A percentile compares a stretch with the other conserved stretches of the same genome.
Evolutionary conservation across 208 protist species (phyloP).

Genomic region (Leishmania amazonensis): DNA sequence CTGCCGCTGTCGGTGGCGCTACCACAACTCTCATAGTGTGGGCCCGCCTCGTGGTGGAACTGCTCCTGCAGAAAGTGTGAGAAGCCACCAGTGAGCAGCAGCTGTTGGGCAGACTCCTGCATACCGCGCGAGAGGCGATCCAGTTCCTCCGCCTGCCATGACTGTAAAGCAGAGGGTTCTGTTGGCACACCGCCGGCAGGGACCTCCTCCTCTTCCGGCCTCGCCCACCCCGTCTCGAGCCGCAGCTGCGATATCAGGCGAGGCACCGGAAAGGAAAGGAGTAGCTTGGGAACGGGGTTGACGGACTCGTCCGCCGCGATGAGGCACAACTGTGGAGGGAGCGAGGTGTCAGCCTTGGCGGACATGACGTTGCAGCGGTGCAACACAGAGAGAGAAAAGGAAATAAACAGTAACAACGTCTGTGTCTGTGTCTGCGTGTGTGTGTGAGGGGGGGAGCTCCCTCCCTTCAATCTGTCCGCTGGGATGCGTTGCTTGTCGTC

Average conservation of each 20-base stretch:
- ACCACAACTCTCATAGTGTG: neutral
- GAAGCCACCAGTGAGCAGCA: slow-evolving; percentile 34
- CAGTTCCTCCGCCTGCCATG: slow-evolving; percentile 21
- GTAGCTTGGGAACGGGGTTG: slow-evolving; percentile 47
- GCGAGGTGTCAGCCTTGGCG: slow-evolving; percentile 1
- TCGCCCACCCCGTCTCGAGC: slow-evolving; percentile 22
- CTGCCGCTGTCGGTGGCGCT: neutral
- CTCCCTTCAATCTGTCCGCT: neutral
- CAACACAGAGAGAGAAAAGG: neutral
- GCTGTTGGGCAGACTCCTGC: slow-evolving; percentile 36
- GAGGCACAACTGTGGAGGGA: slow-evolving; percentile 21
- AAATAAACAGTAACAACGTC: neutral
- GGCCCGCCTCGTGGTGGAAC: slow-evolving; percentile 34
- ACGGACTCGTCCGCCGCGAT: slow-evolving; percentile 34
- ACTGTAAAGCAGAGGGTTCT: neutral
- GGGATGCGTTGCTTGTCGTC: neutral
- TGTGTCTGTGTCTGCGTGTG: neutral
- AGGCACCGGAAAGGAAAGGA: slow-evolving; percentile 56
- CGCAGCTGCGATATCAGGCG: slow-evolving; percentile 27
- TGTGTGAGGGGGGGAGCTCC: neutral
- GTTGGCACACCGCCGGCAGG: neutral
- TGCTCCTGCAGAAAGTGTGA: slow-evolving; percentile 50
- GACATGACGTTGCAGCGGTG: neutral
- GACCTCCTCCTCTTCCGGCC: slow-evolving; percentile 7
- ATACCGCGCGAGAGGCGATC: slow-evolving; percentile 31